A percentile compares a stretch with the other conserved stretches of the same genome.
phyloP scores from a whole-genome alignment of 495 filamentous ascomycete species.

The Xylaria sp. region DNA sequence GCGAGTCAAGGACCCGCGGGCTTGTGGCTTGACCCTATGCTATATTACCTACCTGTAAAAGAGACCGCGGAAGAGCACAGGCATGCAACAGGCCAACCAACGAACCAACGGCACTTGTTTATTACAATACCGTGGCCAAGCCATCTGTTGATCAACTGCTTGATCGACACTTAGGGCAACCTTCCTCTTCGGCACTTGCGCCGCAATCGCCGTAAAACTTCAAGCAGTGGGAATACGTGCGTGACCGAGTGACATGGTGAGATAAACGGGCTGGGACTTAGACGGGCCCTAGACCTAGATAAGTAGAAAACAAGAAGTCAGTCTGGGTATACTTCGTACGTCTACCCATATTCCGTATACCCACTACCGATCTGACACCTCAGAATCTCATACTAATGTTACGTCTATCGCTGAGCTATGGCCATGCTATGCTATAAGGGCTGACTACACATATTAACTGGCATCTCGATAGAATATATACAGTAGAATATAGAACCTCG shows the following conservation, averaged over 20 bases:
- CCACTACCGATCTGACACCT: neutral
- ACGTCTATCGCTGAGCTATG: neutral
- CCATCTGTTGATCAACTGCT: slow-evolving; percentile 20
- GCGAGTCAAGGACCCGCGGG: neutral
- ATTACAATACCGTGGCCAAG: slow-evolving; percentile 8
- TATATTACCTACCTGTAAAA: neutral
- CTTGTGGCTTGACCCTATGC: slow-evolving; percentile 22
- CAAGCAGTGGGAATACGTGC: neutral
- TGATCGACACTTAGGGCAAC: slow-evolving; percentile 23
- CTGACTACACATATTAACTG: neutral
- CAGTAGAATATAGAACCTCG: slow-evolving; percentile 13
- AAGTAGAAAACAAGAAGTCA: neutral
- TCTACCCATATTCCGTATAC: neutral
- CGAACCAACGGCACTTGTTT: slow-evolving; percentile 12
- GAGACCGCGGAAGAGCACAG: slow-evolving; percentile 5
- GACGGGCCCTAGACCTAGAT: neutral
- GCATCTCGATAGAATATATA: slow-evolving; percentile 4
- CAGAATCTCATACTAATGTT: neutral
- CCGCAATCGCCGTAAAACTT: slow-evolving; percentile 13
- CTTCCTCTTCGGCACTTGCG: slow-evolving; percentile 17
- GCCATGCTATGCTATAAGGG: neutral
- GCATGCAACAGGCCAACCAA: neutral
- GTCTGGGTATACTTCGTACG: no score
- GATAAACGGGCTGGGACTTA: neutral
- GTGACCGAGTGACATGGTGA: neutral